These are phyloP conservation scores for Colletotrichum shisoi DNA, from an alignment of 2,329 filamentous ascomycete species.

Conservation along the genomic window DNA sequence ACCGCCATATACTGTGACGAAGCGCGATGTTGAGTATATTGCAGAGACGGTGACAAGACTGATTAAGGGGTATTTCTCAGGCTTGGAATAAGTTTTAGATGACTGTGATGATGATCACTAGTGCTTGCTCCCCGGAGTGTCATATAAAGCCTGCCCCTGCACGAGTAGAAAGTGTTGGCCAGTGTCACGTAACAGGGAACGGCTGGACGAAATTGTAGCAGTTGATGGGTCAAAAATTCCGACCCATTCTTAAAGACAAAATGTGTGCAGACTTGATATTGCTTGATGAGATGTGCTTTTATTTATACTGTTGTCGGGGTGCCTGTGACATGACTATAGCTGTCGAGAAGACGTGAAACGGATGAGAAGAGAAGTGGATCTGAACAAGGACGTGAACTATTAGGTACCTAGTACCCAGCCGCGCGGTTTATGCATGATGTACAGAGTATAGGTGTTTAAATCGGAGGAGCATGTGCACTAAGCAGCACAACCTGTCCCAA, in stretches of 20 bases:
- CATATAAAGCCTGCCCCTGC: not conserved
- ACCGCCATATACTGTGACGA: constrained; percentile 71
- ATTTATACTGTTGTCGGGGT: too few relatives aligned
- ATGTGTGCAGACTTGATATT: too few relatives aligned
- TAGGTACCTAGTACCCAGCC: too few relatives aligned
- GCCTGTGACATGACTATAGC: too few relatives aligned
- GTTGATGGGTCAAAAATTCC: too few relatives aligned
- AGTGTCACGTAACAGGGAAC: not conserved
- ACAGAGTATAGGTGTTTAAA: not conserved
- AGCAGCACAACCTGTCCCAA: not conserved
- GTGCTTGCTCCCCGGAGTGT: not conserved
- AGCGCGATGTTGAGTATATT: constrained; percentile 58
- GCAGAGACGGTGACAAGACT: constrained; percentile 11
- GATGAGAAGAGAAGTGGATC: too few relatives aligned
- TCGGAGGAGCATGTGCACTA: not conserved
- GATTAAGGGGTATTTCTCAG: constrained; percentile 57
- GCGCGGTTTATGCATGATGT: not conserved
- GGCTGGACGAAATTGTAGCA: not conserved
- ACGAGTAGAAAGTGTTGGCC: not conserved
- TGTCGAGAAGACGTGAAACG: too few relatives aligned
- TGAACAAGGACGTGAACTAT: too few relatives aligned
- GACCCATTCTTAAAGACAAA: too few relatives aligned
- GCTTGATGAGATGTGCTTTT: too few relatives aligned
- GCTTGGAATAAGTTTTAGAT: not conserved
- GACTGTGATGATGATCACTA: too few relatives aligned